Evolutionary conservation across 768 basidiomycete genomes (phyloP), one percentile per base, ranked within the genome.

Genomic region (Mycena olivaceomarginata): DNA sequence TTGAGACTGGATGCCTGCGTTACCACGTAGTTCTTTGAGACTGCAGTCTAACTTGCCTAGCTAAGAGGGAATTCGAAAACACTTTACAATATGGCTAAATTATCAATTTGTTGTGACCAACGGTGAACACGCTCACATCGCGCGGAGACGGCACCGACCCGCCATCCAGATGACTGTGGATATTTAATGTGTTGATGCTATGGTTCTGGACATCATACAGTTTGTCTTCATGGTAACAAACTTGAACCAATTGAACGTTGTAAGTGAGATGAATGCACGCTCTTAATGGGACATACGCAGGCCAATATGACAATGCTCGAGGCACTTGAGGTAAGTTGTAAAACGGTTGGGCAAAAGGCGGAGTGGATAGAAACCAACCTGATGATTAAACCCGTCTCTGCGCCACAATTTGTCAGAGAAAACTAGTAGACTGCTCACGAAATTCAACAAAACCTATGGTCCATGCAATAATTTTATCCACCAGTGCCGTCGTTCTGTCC

Each of bases 51-150:
- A 56, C n/a, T 56, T 40, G 16, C 59, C 31, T 37, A 39, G 59
- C 59, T 15, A 62, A 39, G 59, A 62, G 59, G 5, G 59, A 62
- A 37, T 62, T 62, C 15, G 59, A 59, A 62, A 62, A 39, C 22
- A 62, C 59, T 62, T 62, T 16, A 18, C 8, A 20, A 16, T 15
- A 62, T 40, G 59, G 31, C 31, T 39, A 40, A 15, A 62, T 8
- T 40, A 10, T 1, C 16, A 18, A 16, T 12, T 31, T 18, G 59
- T 11, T 6, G 15, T 18, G 31, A 18, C 18, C 5, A 59, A 12
- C 31, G 9, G 43, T 45, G 31, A 62, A 39, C 31, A 18, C 15
- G 39, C 59, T 13, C 25, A 62, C 59, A 18, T 40, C 59, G 31
- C 5, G 59, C 31, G 59, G 4, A 6, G 37, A 62, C 37, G 37